Base-by-base conservation (phyloP, 2,329 filamentous ascomycete species). In the Talaromyces marneffei region DNA sequence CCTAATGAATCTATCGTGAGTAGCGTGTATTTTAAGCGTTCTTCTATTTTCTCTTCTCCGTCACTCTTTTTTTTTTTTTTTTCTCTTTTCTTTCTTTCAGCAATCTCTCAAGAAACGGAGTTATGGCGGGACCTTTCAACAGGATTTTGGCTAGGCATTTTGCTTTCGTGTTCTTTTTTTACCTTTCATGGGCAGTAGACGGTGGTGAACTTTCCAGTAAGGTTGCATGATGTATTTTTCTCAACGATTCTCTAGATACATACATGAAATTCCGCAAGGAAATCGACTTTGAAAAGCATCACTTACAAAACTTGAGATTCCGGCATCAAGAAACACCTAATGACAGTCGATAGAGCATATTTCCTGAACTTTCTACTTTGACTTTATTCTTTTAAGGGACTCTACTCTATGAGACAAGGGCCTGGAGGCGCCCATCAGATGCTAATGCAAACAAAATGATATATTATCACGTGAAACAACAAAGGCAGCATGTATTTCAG, bases 121-220 rank as follows among this genome's bases (percentile, higher is more conserved):
- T 75, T 75, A 65, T 66, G 70, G 72, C 60, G 66, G 68, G 65
- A 74, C 74, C 73, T 75, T 71, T 76, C 74, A 76, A 76, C 74
- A 76, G 73, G 74, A 74, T 52, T 68, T 54, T 62, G 23, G 40
- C 23, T 20, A 20, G 50, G 59, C 29, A 55, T 60, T 60, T 56
- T 60, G 40, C n/a, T 59, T 53, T 55, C 33, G 4, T 23, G 29
- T 52, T 52, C n/a, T 14, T 23, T 52, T 52, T 48, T n/a, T 25
- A 52, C n/a, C 29, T 6, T 9, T 33, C n/a, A 31, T 29, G 29
- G 23, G 48, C 48, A 33, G 18, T 52, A 6, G 48, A 20, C 29
- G 48, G 48, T 23, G 10, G 14, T 35, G 48, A 20, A 1, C n/a
- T 40, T 55, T 4, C 52, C 5, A 37, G 33, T 27, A 20, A 29